Base-by-base conservation (phyloP, 2,329 filamentous ascomycete genomes). In the Paecilomyces sp. region DNA sequence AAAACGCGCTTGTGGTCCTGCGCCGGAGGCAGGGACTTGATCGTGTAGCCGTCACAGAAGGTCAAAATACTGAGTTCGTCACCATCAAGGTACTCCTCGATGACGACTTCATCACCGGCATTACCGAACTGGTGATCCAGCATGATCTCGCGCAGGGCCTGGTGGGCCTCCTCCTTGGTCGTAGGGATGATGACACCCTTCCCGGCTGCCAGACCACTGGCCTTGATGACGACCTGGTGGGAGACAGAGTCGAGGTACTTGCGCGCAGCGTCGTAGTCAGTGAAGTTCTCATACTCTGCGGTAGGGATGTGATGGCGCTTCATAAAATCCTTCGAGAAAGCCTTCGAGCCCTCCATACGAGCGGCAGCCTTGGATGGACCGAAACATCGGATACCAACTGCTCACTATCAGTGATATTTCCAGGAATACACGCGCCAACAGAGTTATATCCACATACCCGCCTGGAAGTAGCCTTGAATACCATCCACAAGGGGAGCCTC, bases 311-410 rank as follows among this genome's bases (percentile, higher is more conserved):
- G 83, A 77, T 96, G 86, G 65, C 88, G 87, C 75, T 89, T 88
- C 94, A 97, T 99, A 72, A 97, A 97, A 75, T 97, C 92, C 74
- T 99, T 99, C 63, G 90, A 92, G 75, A 95, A 97, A 11, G 93
- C 90, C 81, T 99, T 99, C 79, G 90, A 95, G 61, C 94, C 94
- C 77, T 99, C 94, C 84, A 99, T 91, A 53, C 85, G 84, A 18
- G 94, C 92, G 24, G 94, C 93, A 55, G 86, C 85, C 77, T 89
- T 87, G 60, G 87, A 89, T 4, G 94, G 94, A 1, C 93, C 94
- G 71, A 97, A 97, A 75, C 86, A 88, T 67, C 85, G 83, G 71
- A 96, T 91, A 55, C 88, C 87, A 56, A 84, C 88, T 81, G 61
- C 55, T 58, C 7, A 58, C 33, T 9, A 15, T 55, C 52, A 59